Base-by-base conservation (phyloP, 2,329 filamentous ascomycete species). In the Pseudopyricularia cyperi region DNA sequence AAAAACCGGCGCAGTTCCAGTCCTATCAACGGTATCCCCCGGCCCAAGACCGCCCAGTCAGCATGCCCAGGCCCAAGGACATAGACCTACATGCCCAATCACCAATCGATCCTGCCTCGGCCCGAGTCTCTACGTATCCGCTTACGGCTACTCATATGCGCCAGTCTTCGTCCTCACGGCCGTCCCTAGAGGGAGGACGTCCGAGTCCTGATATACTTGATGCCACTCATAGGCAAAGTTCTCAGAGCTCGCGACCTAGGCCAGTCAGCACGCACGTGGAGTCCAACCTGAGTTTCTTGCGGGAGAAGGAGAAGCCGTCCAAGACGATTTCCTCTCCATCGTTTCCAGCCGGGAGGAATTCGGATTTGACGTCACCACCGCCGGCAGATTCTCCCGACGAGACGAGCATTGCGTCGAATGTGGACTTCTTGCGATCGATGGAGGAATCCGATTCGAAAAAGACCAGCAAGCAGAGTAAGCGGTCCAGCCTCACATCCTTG, bases 181-280 rank as follows among this genome's bases (percentile, higher is more conserved):
- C 85, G 2, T 89, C 87, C 2, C 67, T 91, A 30, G 86, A 94
- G 66, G 75, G 76, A 35, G 74, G 77, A 15, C 77, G 85, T n/a
- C 83, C 87, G 2, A 75, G 74, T 35, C 60, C 77, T 53, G 85
- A 90, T 48, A 62, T 79, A 7, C 69, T 79, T 8, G 80, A 84
- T 35, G 68, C 75, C 0, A 65, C 82, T 8, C 78, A 81, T 1
- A 82, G 77, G 66, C 75, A 58, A 6, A 60, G 52, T n/a, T 58
- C 64, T 11, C 54, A 59, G 28, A 55, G 56, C 14, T 59, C 60
- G 6, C 81, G 83, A 55, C 75, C 80, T 52, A 78, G 91, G 46
- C 91, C 91, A 2, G 74, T 81, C 1, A 96, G 90, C 64, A 87
- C 87, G 33, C 88, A 90, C 63, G 76, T 95, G 3, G 86, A 89